Base-by-base conservation (phyloP, 2,329 filamentous ascomycete species). In the Fusarium verrucosum region DNA sequence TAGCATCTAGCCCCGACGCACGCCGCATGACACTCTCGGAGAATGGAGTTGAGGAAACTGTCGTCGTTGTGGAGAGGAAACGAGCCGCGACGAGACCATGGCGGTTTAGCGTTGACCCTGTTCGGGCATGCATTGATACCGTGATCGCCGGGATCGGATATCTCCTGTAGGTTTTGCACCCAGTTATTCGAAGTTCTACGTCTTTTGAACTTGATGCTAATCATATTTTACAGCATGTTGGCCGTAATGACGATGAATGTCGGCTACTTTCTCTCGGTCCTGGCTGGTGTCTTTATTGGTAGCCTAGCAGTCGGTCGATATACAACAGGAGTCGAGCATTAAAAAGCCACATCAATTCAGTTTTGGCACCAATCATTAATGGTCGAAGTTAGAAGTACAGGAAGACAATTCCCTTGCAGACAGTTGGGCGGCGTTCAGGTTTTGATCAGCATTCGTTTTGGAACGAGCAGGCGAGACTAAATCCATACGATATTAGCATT, bases 221-320 rank as follows among this genome's bases (percentile, higher is more conserved):
- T 19, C 9, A 10, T 26, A 5, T 16, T n/a, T 11, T n/a, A 7
- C 49, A 97, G 93, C 58, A 97, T 97, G 93, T 80, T 97, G 79
- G 92, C 91, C 14, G 90, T 96, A 73, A 97, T 95, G 92, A 94
- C 91, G 2, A 87, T 92, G 81, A 95, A 95, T 70, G 85, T 94
- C 16, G 92, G 92, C 13, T 95, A 95, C 75, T 94, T 94, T 75
- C 77, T 92, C 51, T 93, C 91, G 0, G 84, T 94, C n/a, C 82
- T 95, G 8, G 88, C 83, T 1, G 92, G 92, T 32, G 85, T 90
- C 3, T 97, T 98, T 73, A 74, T 96, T n/a, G 94, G 94, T 22
- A 95, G 95, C 75, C 78, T 98, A 38, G 85, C 87, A 1, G 84
- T 95, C 60, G 92, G 93, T 26, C 86, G 93, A 65, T 95, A 88